phyloP scores from a whole-genome alignment of 2,329 filamentous ascomycete genomes.

The Aspergillus carbonarius region DNA sequence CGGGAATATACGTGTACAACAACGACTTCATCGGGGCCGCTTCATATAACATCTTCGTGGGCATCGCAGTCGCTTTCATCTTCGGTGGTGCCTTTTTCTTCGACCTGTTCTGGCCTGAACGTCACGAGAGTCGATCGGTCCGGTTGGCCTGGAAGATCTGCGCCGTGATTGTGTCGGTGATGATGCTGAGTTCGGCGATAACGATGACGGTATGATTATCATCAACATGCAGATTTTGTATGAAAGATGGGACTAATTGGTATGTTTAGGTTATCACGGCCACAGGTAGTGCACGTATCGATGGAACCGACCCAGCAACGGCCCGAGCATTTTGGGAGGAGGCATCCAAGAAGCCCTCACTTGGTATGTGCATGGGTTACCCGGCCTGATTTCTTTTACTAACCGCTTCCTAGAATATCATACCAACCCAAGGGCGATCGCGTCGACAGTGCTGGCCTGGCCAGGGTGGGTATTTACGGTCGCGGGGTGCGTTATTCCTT shows the following conservation, averaged over 20 bases:
- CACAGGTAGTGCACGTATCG: slow-evolving; percentile 47
- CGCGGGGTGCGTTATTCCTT: slow-evolving; percentile 29
- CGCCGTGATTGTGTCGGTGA: slow-evolving; percentile 49
- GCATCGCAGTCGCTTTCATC: slow-evolving; percentile 57
- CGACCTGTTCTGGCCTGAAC: slow-evolving; percentile 61
- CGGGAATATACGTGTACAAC: slow-evolving; percentile 50
- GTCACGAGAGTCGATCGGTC: slow-evolving; percentile 50
- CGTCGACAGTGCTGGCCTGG: slow-evolving; percentile 56
- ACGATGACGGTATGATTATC: slow-evolving; percentile 45
- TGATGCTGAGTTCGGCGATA: slow-evolving; percentile 48
- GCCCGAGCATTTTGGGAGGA: slow-evolving; percentile 28
- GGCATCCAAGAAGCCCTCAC: slow-evolving; percentile 38
- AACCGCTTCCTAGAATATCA: slow-evolving; percentile 39
- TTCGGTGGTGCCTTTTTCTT: slow-evolving; percentile 63
- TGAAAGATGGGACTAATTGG: not conserved
- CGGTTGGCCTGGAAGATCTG: slow-evolving; percentile 56
- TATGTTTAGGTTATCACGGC: slow-evolving; percentile 46
- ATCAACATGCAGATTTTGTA: too few relatives aligned
- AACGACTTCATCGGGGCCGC: slow-evolving; percentile 57
- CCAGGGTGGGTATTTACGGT: slow-evolving; percentile 51
- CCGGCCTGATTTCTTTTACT: not conserved
- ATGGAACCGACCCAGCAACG: slow-evolving; percentile 37
- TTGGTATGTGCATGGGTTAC: slow-evolving; percentile 10
- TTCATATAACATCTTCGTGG: slow-evolving; percentile 60
- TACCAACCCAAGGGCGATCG: slow-evolving; percentile 51